Percentiles rank a stretch among this genome's conserved stretches.
phyloP scores from a whole-genome alignment of 768 basidiomycete genomes.

The Mycena maculata region DNA sequence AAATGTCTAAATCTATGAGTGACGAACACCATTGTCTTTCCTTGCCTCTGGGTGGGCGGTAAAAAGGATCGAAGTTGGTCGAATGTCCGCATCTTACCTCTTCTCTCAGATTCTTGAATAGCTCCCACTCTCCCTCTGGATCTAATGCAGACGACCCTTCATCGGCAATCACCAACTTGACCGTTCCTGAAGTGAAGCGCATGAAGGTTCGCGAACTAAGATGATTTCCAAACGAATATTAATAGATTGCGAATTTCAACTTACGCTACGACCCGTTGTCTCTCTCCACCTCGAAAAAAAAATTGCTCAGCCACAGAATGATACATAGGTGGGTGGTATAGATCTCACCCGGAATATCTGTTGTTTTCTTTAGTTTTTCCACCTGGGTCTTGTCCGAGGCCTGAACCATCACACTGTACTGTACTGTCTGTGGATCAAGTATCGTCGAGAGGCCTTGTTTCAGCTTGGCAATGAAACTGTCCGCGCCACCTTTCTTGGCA shows the following conservation, averaged over 20 bases:
- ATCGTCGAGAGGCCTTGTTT: conserved; percentile 30
- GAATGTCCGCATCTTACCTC: too few species aligned
- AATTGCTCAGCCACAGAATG: background rate
- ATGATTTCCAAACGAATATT: background rate
- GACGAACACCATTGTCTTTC: conserved; percentile 32
- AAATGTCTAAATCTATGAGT: conserved; percentile 27
- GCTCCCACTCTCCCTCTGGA: conserved; percentile 22
- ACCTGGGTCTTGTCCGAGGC: conserved; percentile 28
- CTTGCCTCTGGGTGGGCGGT: conserved; percentile 7
- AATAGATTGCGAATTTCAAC: conserved; percentile 3
- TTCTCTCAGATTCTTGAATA: conserved; percentile 25
- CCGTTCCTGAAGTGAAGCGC: conserved; percentile 12
- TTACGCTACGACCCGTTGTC: conserved; percentile 31
- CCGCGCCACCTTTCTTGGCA: conserved; percentile 45
- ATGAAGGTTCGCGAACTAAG: conserved; percentile 30
- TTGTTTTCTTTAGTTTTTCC: conserved; percentile 38
- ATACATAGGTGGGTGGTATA: background rate
- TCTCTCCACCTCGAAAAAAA: conserved; percentile 22
- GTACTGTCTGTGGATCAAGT: conserved; percentile 26
- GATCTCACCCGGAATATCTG: conserved; percentile 33
- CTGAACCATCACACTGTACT: conserved; percentile 21
- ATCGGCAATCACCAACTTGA: conserved; percentile 29
- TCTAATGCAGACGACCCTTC: conserved; percentile 21
- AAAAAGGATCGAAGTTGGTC: too few species aligned
- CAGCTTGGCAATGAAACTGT: conserved; percentile 31